Base-by-base conservation (phyloP, 2,329 filamentous ascomycete genomes). In the Penicillium sp. region DNA sequence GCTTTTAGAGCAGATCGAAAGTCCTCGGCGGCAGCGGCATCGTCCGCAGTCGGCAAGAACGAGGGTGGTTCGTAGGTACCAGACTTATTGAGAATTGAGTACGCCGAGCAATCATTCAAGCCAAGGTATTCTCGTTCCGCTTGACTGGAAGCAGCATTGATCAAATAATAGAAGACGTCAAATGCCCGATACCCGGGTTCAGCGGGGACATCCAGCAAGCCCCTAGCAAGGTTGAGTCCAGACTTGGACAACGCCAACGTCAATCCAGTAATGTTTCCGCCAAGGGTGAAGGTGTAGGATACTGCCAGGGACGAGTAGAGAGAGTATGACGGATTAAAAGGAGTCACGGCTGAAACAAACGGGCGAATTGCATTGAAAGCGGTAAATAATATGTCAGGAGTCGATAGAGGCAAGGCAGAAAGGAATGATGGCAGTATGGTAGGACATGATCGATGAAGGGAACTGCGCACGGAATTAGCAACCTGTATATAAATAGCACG, bases 81-180 rank as follows among this genome's bases (percentile, higher is more conserved):
- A 2, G 93, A 96, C 64, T 86, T 87, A 60, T 89, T 85, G 18
- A 99, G 80, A 1, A 99, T 78, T 5, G 85, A 75, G 71, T 97
- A 99, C 45, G 83, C 81, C 3, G 89, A 88, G 2, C 90, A 84
- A 8, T 85, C 80, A 73, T 91, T 89, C 28, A 99, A 81, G 24
- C 88, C 86, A 14, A 99, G 77, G 59, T 92, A 96, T 69, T 97
- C 93, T 56, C 91, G 82, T 75, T 99, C 94, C 1, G 91, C 87
- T 3, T 88, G 85, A 1, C 90, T 94, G 0, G 94, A 96, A 0
- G 90, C 89, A n/a, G 89, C 91, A 0, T 92, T 95, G 43, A 97
- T 81, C 0, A 99, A 84, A 66, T 97, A 97, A 76, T 99, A 97
- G 69, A 99, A 97, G 50, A 96, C 94, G 68, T 99, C 93, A 65